Base-by-base conservation (phyloP, 1,139 yeast species). In the Yamadazyma trypodendri region DNA sequence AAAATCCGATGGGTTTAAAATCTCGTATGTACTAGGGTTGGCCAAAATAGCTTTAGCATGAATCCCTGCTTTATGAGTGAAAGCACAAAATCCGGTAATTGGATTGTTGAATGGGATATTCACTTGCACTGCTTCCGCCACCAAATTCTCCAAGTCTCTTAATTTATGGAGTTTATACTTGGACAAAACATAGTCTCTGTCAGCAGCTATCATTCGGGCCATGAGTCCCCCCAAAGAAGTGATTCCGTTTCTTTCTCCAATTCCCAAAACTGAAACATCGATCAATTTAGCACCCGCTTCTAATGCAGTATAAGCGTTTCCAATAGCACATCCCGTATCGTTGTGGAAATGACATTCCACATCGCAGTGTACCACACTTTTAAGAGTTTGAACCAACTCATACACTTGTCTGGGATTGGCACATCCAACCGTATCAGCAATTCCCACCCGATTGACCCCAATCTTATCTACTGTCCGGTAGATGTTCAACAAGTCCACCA, bases 131-230 rank as follows among this genome's bases (percentile, higher is more conserved):
- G 97, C 95, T 49, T 90, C 96, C 38, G 97, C 97, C 45, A 92
- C 97, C 64, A 92, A 74, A 65, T 84, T 88, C 68, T 92, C 98
- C 60, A 92, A 75, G 59, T 92, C 97, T 72, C 97, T 84, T 55
- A 92, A 79, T 76, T 90, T 90, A 72, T 90, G 96, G 54, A 92
- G 75, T 75, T 92, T 92, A 73, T 92, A 92, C 74, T 92, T 92
- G 64, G 94, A 81, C 60, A 90, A 72, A 39, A 90, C 97, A 63
- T 92, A 92, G 55, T 90, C 97, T 60, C 97, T 85, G 68, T 90
- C 96, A 45, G 97, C 97, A 44, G 96, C 96, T 63, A 92, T 89
- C 98, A 92, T 92, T 69, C 97, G 81, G 38, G 97, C 97, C 97
- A 92, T 90, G 58, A 92, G 77, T 37, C 97, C 97, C 60, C 98